phyloP scores from a whole-genome alignment of 2,329 filamentous ascomycete species.

The Talaromyces sp. region DNA sequence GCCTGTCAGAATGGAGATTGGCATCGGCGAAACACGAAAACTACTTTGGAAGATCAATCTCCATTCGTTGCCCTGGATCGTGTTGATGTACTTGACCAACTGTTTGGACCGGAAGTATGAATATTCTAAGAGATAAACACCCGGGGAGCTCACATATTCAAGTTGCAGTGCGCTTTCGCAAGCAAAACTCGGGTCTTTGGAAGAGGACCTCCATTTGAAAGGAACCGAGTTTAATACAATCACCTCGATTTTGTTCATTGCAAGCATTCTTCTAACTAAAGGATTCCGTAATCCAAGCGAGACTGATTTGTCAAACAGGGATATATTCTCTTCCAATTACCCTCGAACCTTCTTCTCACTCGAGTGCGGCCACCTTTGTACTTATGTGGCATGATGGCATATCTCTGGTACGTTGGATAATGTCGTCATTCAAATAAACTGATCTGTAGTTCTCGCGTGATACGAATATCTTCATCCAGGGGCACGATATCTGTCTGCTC shows the following conservation, averaged over 20 bases:
- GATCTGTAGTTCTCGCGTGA: no score
- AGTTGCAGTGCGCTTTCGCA: neutral
- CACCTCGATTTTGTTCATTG: neutral
- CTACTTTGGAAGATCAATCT: neutral
- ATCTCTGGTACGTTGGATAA: neutral
- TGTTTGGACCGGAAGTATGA: neutral
- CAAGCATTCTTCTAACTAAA: neutral
- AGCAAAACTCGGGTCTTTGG: neutral
- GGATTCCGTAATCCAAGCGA: no score
- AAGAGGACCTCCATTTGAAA: neutral
- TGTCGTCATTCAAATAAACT: no score
- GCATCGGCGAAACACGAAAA: neutral
- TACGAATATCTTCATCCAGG: neutral
- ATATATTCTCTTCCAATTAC: slow-evolving; percentile 3
- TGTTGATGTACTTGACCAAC: neutral
- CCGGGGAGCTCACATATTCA: neutral
- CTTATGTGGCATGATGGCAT: slow-evolving; percentile 1
- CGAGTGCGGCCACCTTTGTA: slow-evolving; percentile 6
- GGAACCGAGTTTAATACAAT: neutral
- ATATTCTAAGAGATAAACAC: neutral
- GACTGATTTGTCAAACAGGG: neutral
- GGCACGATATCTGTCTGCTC: neutral
- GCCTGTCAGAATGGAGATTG: neutral
- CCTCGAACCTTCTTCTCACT: slow-evolving; percentile 2
- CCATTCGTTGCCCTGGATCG: neutral